Evolutionary conservation across 2,329 filamentous ascomycete genomes (phyloP), one percentile per base, ranked within the genome.

Genomic region (Talaromyces pinophilus): DNA sequence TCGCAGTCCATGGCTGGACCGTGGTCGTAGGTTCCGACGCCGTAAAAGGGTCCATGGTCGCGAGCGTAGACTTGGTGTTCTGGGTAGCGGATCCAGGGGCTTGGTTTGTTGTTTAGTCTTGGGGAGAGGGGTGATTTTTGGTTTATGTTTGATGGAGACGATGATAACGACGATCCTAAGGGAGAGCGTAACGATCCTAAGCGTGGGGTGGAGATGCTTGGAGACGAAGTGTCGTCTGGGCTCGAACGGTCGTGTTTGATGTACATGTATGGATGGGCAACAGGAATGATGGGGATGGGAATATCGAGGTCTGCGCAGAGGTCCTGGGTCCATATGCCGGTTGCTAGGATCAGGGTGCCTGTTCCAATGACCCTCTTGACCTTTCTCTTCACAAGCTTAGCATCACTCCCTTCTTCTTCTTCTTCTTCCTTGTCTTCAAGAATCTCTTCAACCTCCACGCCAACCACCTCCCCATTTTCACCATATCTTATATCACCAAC

Each of bases 261-360:
- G 46, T 75, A 76, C 46, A 75, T 75, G 64, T 78, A 79, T n/a
- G 75, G 76, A 65, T 79, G 76, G 13, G 72, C 74, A 11, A 78
- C 75, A 1, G 76, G 76, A 5, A 78, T 70, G 10, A 76, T 71
- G 0, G 76, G 75, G 10, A 78, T 70, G 1, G 71, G 74, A 2
- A 76, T 55, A 19, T 72, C 52, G 50, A 70, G 66, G 6, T 69
- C 57, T 25, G n/a, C 10, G 46, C 66, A 70, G n/a, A 75, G 64
- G 0, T 68, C 52, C 0, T 67, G 52, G 1, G 75, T 72, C 76
- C 76, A 78, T 22, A 78, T 73, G 0, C 76, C 73, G 11, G 73
- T 75, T 3, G 73, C 73, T 15, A 76, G 61, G 50, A 76, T 66
- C 0, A 57, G 33, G 5, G n/a, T 57, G 5, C 40, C 33, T 40